Conservation (phyloP, 192 early-diverging fungal species). For the Coemansia sp. region DNA sequence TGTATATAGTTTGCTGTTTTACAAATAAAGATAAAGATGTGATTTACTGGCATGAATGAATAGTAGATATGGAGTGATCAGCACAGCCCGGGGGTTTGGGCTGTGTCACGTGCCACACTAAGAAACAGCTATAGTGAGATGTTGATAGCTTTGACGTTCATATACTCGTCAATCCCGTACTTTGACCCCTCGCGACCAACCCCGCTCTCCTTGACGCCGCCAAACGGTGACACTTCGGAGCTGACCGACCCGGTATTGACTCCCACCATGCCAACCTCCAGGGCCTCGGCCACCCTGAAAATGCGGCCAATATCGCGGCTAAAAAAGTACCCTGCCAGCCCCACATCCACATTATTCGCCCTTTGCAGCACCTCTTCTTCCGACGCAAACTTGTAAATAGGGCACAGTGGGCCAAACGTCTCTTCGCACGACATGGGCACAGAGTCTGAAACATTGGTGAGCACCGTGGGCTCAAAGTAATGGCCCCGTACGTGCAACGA, state of each 20-base stretch:
- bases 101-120: neutral
- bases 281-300: slow-evolving; percentile 75
- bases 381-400: slow-evolving; percentile 70
- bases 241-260: slow-evolving; percentile 72
- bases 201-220: slow-evolving; percentile 62
- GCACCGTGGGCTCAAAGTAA: slow-evolving; percentile 82
- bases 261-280: slow-evolving; percentile 91
- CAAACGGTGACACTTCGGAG: slow-evolving; percentile 59
- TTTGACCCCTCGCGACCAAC: slow-evolving; percentile 59
- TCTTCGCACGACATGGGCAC: slow-evolving; percentile 78
- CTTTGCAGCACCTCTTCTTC: slow-evolving; percentile 76
- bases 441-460: slow-evolving; percentile 64
- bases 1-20: neutral
- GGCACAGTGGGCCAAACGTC: slow-evolving; percentile 89
- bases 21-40: neutral
- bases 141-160: slow-evolving; percentile 46
- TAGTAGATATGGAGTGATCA: too few relatives aligned
- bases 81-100: too few relatives aligned
- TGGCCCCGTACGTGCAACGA: slow-evolving; percentile 54
- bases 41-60: too few relatives aligned
- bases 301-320: slow-evolving; percentile 71
- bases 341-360: slow-evolving; percentile 74
- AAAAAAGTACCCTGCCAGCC: slow-evolving; percentile 85
- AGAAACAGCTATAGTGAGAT: slow-evolving; percentile 19
- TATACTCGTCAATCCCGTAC: slow-evolving; percentile 55